These are phyloP conservation scores for Rhizopogon vinicolor DNA, from an alignment of 768 basidiomycete genomes.

Conservation along the genomic window DNA sequence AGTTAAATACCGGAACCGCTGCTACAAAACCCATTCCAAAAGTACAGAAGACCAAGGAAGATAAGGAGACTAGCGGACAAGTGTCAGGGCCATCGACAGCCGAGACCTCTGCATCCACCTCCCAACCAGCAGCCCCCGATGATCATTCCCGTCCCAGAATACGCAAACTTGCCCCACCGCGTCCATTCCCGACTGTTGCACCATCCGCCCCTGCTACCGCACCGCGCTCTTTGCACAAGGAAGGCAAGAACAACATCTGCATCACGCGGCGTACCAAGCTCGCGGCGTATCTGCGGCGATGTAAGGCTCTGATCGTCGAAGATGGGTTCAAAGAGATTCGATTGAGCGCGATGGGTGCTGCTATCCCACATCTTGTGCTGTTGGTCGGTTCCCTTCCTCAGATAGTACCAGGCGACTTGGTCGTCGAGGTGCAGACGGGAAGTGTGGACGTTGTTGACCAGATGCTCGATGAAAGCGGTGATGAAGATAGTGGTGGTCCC, in stretches of 20 bases:
- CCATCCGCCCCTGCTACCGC: conserved; percentile 75
- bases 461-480: conserved; percentile 68
- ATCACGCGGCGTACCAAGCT: conserved; percentile 73
- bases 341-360: conserved; percentile 83
- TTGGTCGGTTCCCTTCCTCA: conserved; percentile 67
- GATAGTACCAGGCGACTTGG: conserved; percentile 68
- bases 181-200: conserved; percentile 76
- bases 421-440: conserved; percentile 59
- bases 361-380: conserved; percentile 76
- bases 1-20: background rate
- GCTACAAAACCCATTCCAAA: background rate
- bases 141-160: conserved; percentile 30
- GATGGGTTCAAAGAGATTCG: conserved; percentile 79
- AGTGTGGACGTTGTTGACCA: conserved; percentile 78
- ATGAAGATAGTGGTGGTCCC: conserved; percentile 61
- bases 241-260: conserved; percentile 80
- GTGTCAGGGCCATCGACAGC: background rate
- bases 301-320: conserved; percentile 65
- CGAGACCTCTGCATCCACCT: background rate
- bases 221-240: conserved; percentile 70
- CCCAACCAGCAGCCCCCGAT: background rate
- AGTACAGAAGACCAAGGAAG: background rate
- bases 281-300: conserved; percentile 70
- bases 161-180: conserved; percentile 64
- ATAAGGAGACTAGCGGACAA: background rate